phyloP scores from a whole-genome alignment of 139 green algal species.

The Diplosphaera chodatii region DNA sequence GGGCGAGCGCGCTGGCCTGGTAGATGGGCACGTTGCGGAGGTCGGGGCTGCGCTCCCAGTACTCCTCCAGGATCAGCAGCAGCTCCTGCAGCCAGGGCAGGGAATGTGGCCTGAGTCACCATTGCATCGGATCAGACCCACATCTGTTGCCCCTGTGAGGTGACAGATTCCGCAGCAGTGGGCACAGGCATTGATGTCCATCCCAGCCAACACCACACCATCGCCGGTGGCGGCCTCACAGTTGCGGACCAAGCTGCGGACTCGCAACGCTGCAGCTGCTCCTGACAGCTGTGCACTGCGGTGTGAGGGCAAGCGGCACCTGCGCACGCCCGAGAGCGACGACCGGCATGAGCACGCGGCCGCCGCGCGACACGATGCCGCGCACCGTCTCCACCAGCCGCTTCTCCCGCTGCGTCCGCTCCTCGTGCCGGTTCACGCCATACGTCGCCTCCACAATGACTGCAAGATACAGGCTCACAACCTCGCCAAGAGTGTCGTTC shows the following conservation, averaged over 20 bases:
- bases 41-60: constrained; percentile 81
- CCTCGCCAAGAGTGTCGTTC: too few species aligned
- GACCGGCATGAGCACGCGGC: constrained; percentile 88
- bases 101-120: too few species aligned
- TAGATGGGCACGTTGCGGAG: constrained; percentile 91
- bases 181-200: too few species aligned
- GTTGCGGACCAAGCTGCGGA: too few species aligned
- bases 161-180: too few species aligned
- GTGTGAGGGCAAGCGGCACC: constrained; percentile 21
- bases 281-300: not conserved
- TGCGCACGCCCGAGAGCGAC: constrained; percentile 92
- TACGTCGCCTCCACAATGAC: constrained; percentile 94
- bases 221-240: too few species aligned
- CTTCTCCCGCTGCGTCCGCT: constrained; percentile 74
- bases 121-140: too few species aligned
- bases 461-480: too few species aligned
- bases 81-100: constrained; percentile 69
- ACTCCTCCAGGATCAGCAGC: constrained; percentile 94
- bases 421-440: constrained; percentile 81
- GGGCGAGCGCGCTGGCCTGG: constrained; percentile 70
- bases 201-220: too few species aligned
- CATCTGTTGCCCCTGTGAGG: too few species aligned
- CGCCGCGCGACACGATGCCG: constrained; percentile 64
- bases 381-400: constrained; percentile 72
- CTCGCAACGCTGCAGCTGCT: too few species aligned